Conservation (phyloP, 495 filamentous ascomycete species). For the Monascus purpureus region DNA sequence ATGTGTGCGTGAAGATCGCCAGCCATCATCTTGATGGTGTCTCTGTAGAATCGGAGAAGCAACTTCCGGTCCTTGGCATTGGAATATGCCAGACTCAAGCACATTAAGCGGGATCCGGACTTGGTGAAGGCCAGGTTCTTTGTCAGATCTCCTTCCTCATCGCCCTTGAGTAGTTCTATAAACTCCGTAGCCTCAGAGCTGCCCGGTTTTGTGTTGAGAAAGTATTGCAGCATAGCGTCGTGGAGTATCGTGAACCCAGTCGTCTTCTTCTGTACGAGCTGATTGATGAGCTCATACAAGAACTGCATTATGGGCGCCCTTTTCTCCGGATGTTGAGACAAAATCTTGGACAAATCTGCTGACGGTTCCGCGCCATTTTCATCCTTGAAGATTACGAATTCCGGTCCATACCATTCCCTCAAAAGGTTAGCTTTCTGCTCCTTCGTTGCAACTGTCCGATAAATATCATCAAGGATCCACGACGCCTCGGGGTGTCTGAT, state of each 20-base stretch:
- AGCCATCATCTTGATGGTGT: conserved; percentile 68
- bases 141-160: conserved; percentile 74
- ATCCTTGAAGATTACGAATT: conserved; percentile 73
- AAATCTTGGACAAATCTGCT: conserved; percentile 54
- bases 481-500: conserved; percentile 93
- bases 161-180: conserved; percentile 77
- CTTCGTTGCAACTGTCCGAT: conserved; percentile 68
- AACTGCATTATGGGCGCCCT: conserved; percentile 70
- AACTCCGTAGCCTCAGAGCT: conserved; percentile 74
- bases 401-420: conserved; percentile 92
- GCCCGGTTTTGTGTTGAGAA: conserved; percentile 59
- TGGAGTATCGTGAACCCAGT: conserved; percentile 94
- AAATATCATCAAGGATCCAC: conserved; percentile 96
- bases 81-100: conserved; percentile 64
- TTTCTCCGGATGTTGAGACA: conserved; percentile 69
- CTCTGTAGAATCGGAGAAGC: conserved; percentile 74
- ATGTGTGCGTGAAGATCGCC: conserved; percentile 65
- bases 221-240: conserved; percentile 96
- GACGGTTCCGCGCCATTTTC: conserved; percentile 30
- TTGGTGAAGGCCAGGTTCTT: conserved; percentile 94
- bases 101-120: conserved; percentile 71
- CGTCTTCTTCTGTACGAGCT: conserved; percentile 85
- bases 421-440: conserved; percentile 73
- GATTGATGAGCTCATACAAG: conserved; percentile 72
- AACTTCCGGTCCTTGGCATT: conserved; percentile 86